Evolutionary conservation across 345 rosid genomes (phyloP).

Genomic region (Nephelium lappaceum): DNA sequence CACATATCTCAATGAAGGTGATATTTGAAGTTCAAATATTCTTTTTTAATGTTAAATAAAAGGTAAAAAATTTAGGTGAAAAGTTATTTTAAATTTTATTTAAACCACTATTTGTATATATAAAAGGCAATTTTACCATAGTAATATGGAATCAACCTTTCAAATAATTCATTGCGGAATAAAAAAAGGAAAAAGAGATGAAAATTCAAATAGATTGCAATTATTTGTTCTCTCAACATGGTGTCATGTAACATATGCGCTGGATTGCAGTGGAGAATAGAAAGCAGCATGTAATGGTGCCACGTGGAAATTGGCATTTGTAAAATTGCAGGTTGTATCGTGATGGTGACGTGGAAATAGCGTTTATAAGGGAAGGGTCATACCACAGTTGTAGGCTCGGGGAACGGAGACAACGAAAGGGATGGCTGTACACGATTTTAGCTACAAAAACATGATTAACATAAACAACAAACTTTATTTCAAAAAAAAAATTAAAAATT

Average conservation of each 20-base stretch:
- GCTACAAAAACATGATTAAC: neutral
- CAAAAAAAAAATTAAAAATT: no score
- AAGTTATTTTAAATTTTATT: no score
- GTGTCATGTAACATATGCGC: constrained; percentile 23
- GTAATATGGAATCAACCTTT: no score
- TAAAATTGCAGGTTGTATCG: neutral
- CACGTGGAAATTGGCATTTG: constrained; percentile 21
- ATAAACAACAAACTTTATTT: neutral
- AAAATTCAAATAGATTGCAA: neutral
- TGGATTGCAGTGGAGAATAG: constrained; percentile 18
- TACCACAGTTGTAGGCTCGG: constrained; percentile 34
- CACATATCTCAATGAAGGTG: no score
- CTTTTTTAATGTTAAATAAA: no score
- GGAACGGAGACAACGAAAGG: constrained; percentile 30
- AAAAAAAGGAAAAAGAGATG: neutral
- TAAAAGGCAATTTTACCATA: no score
- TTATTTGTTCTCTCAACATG: constrained; percentile 19
- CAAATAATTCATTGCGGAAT: neutral
- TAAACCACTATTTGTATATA: no score
- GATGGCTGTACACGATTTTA: constrained; percentile 19
- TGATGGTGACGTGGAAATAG: constrained; percentile 16
- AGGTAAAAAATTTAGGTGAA: no score
- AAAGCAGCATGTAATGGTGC: constrained; percentile 37
- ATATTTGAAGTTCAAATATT: no score
- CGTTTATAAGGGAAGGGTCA: neutral